These are phyloP conservation scores for Combretum micranthum DNA, from an alignment of 345 rosid genomes.

Conservation along the genomic window DNA sequence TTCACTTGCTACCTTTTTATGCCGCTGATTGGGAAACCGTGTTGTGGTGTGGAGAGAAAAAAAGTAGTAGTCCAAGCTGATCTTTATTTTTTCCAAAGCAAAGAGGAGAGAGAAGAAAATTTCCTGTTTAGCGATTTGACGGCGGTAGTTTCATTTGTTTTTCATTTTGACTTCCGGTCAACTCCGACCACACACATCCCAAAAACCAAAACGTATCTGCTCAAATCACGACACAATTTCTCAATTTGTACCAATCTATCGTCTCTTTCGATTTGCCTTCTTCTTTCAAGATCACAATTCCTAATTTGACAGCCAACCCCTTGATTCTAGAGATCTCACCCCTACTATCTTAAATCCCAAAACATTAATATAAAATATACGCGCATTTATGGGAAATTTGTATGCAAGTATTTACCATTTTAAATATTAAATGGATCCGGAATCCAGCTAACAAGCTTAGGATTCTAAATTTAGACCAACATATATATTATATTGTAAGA, in stretches of 20 bases:
- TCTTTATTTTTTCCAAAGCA: too few relatives aligned
- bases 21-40: constrained; percentile 18
- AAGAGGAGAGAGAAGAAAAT: neutral
- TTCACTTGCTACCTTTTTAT: neutral
- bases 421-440: too few relatives aligned
- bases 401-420: too few relatives aligned
- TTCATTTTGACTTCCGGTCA: constrained; percentile 22
- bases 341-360: too few relatives aligned
- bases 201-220: neutral
- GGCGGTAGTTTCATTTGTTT: constrained; percentile 20
- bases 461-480: too few relatives aligned
- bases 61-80: too few relatives aligned
- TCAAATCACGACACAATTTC: constrained; percentile 9
- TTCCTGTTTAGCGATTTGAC: constrained; percentile 16
- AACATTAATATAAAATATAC: too few relatives aligned
- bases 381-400: too few relatives aligned
- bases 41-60: constrained; percentile 1
- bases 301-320: neutral
- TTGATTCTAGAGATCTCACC: constrained; percentile 23
- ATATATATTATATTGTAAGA: too few relatives aligned
- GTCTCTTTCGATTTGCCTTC: neutral
- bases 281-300: too few relatives aligned
- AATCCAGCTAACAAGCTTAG: too few relatives aligned
- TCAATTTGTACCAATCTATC: constrained; percentile 12
- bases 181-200: neutral